phyloP scores from a whole-genome alignment of 1,139 yeast species.

The Kodamaea fungicola region DNA sequence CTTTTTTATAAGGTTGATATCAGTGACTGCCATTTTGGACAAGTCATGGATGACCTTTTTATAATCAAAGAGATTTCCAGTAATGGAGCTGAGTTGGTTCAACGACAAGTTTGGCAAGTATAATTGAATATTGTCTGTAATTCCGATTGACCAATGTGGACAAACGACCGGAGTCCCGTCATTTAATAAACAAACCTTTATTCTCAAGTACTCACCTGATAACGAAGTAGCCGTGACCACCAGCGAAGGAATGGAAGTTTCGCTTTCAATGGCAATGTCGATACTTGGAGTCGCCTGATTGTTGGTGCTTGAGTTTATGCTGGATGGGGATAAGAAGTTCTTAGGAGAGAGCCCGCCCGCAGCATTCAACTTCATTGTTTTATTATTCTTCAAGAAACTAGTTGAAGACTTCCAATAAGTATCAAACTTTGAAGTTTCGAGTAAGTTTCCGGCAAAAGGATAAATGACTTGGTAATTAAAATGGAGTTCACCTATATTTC shows the following conservation, averaged over 20 bases:
- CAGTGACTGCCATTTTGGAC: conserved; percentile 34
- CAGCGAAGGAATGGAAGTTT: conserved; percentile 40
- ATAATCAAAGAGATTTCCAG: conserved; percentile 42
- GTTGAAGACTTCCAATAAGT: conserved; percentile 95
- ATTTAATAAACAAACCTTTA: conserved; percentile 66
- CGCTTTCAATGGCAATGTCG: conserved; percentile 10
- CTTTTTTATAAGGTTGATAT: conserved; percentile 36
- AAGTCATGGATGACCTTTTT: conserved; percentile 40
- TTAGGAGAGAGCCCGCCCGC: conserved; percentile 45
- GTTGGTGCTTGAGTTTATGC: conserved; percentile 5
- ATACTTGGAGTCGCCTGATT: conserved; percentile 1
- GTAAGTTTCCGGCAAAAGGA: conserved; percentile 83
- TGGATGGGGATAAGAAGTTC: conserved; percentile 33
- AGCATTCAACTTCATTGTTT: conserved; percentile 30
- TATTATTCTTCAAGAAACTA: conserved; percentile 33
- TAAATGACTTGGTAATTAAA: conserved; percentile 80
- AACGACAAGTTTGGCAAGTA: conserved; percentile 43
- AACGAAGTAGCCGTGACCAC: conserved; percentile 91
- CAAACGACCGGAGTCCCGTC: conserved; percentile 89
- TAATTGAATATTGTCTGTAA: conserved; percentile 55
- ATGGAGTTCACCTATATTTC: conserved; percentile 76
- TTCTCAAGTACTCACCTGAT: conserved; percentile 72
- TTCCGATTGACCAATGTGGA: conserved; percentile 62
- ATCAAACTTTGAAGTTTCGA: conserved; percentile 90
- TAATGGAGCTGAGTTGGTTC: conserved; percentile 40